phyloP scores from a whole-genome alignment of 257 asterid genomes.

The Solanum commersonii region DNA sequence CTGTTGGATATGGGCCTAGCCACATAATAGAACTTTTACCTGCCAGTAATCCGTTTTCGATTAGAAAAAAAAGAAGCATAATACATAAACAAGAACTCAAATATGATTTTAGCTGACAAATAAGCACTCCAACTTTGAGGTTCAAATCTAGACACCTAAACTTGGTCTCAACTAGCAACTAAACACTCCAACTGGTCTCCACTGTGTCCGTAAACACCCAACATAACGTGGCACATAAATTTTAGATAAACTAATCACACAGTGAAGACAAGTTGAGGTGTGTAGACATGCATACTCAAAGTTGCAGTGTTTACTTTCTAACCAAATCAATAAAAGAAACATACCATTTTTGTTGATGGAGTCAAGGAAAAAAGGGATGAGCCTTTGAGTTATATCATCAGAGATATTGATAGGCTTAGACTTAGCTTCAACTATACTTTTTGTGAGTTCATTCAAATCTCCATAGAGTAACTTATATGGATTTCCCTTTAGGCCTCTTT shows the following conservation, averaged over 20 bases:
- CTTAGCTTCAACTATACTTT: slow-evolving; percentile 7
- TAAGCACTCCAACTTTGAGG: not conserved
- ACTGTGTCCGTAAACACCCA: no score
- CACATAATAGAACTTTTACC: slow-evolving; percentile 35
- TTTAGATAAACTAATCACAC: no score
- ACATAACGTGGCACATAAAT: not conserved
- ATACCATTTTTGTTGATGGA: slow-evolving; percentile 26
- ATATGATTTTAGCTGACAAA: no score
- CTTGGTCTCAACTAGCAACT: not conserved
- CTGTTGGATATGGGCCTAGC: slow-evolving; percentile 44
- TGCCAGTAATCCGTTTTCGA: not conserved
- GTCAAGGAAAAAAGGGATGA: slow-evolving; percentile 8
- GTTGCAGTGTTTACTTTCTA: no score
- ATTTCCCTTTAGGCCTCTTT: slow-evolving; percentile 27
- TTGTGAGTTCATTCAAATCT: slow-evolving; percentile 15
- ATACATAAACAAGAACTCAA: not conserved
- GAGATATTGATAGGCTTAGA: slow-evolving; percentile 23
- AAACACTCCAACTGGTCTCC: not conserved
- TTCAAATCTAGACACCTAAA: not conserved
- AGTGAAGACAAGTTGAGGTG: no score
- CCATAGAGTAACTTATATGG: slow-evolving; percentile 24
- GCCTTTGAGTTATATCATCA: slow-evolving; percentile 25
- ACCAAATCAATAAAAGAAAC: not conserved
- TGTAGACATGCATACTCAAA: no score
- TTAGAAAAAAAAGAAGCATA: not conserved